Evolutionary conservation across 2,329 filamentous ascomycete genomes (phyloP).

Genomic region (Venturia pyrina): DNA sequence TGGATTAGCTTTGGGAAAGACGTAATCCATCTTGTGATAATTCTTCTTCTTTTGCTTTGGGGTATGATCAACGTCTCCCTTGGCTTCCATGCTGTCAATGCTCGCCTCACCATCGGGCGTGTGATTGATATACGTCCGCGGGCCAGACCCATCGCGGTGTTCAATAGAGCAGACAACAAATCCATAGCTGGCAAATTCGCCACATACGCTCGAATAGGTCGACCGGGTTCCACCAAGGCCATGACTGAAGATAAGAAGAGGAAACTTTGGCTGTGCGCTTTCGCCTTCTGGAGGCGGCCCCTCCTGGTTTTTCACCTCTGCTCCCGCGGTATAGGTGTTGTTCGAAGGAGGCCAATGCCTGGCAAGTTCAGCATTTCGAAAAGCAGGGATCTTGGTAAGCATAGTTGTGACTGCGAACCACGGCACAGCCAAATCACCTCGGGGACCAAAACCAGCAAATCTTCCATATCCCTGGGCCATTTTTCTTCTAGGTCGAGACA

Average conservation of each 20-base stretch:
- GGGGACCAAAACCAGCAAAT: conserved; percentile 42
- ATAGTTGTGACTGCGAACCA: conserved; percentile 49
- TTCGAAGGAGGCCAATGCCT: conserved; percentile 42
- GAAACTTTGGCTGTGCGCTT: conserved; percentile 39
- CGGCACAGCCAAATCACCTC: conserved; percentile 40
- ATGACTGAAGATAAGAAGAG: conserved; percentile 56
- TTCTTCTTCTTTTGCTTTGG: conserved; percentile 27
- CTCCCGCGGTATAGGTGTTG: conserved; percentile 23
- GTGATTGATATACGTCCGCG: conserved; percentile 51
- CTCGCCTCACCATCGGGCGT: conserved; percentile 30
- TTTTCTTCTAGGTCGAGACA: conserved; percentile 46
- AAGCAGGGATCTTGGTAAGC: conserved; percentile 56
- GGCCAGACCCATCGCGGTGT: conserved; percentile 55
- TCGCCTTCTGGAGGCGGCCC: conserved; percentile 16
- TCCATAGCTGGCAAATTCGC: conserved; percentile 56
- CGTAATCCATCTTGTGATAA: conserved; percentile 48
- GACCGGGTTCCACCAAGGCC: conserved; percentile 55
- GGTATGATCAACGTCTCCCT: conserved; percentile 25
- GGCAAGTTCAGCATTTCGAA: conserved; percentile 49
- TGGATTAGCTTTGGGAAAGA: conserved; percentile 44
- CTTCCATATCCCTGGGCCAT: conserved; percentile 53
- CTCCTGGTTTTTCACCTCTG: conserved; percentile 29
- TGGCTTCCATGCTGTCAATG: conserved; percentile 19
- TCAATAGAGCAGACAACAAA: conserved; percentile 56
- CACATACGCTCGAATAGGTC: conserved; percentile 52